Percentiles rank a stretch among this genome's conserved stretches.
Evolutionary conservation across 495 filamentous ascomycete genomes (phyloP).

Genomic region (Ascobolus immersus): DNA sequence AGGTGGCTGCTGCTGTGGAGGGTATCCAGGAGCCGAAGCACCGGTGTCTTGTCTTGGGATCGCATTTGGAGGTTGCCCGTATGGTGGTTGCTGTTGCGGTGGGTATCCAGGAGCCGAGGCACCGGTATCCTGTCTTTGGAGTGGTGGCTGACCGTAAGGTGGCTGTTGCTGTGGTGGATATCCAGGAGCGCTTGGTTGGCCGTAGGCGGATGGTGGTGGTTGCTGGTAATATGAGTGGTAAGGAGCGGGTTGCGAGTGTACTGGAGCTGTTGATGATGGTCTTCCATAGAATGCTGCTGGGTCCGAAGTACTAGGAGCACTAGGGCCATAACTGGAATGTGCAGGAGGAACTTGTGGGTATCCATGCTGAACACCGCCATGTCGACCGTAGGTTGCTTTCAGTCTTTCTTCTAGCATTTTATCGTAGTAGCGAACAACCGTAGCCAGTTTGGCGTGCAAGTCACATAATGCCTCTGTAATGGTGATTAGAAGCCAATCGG

Average conservation of each 20-base stretch:
- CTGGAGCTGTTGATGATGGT: slow-evolving; percentile 5
- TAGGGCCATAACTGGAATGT: slow-evolving; percentile 5
- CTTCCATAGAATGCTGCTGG: slow-evolving; percentile 12
- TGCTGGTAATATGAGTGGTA: slow-evolving; percentile 17
- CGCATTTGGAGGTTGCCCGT: too few relatives aligned
- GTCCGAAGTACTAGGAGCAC: slow-evolving; percentile 6
- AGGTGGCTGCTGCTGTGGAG: too few relatives aligned
- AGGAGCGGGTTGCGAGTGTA: slow-evolving; percentile 6
- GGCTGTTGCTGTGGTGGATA: too few relatives aligned
- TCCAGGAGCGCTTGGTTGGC: too few relatives aligned
- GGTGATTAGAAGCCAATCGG: not conserved
- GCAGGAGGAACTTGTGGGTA: slow-evolving; percentile 6
- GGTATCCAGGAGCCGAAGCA: too few relatives aligned
- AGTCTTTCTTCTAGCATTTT: slow-evolving; percentile 90
- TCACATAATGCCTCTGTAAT: slow-evolving; percentile 62
- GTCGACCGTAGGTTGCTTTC: slow-evolving; percentile 74
- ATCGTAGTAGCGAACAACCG: slow-evolving; percentile 96
- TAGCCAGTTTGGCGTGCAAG: slow-evolving; percentile 79
- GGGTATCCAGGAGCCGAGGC: slow-evolving; percentile 21
- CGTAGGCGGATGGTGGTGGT: slow-evolving; percentile 9
- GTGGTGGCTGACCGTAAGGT: too few relatives aligned
- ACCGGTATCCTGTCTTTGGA: slow-evolving; percentile 1
- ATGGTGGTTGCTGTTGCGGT: too few relatives aligned
- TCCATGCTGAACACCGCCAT: slow-evolving; percentile 22
- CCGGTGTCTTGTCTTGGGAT: slow-evolving; percentile 1